A percentile compares a stretch with the other conserved stretches of the same genome.
Evolutionary conservation across 2,329 filamentous ascomycete species (phyloP).

Genomic region (Cryphonectria radicalis): DNA sequence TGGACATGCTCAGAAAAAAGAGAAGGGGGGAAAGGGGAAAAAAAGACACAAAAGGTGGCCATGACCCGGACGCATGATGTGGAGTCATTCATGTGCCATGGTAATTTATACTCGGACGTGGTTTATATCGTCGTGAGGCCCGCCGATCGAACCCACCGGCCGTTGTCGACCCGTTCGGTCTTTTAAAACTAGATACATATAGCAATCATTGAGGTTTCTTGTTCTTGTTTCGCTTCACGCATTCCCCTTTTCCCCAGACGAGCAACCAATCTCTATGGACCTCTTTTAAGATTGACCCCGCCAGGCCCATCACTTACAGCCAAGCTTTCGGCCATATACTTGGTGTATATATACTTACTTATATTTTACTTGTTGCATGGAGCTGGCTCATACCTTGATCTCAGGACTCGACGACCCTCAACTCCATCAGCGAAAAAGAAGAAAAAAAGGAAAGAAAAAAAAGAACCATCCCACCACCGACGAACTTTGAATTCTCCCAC

Average conservation of each 20-base stretch:
- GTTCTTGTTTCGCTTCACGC: not conserved
- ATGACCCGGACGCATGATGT: slow-evolving; percentile 5
- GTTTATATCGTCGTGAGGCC: not conserved
- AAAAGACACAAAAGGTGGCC: not conserved
- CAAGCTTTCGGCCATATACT: slow-evolving; percentile 10
- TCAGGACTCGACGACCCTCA: not conserved
- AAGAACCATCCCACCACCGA: not conserved
- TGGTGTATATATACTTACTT: not conserved
- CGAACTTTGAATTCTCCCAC: not conserved
- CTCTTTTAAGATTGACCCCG: not conserved
- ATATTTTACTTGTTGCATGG: not conserved
- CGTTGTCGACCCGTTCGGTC: not conserved
- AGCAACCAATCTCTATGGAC: not conserved
- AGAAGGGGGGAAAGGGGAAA: not conserved
- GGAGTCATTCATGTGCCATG: slow-evolving; percentile 8
- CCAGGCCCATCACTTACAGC: slow-evolving; percentile 12
- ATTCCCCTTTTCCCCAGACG: not conserved
- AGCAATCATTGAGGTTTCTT: not conserved
- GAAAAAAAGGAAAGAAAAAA: too few relatives aligned
- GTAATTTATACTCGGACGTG: not conserved
- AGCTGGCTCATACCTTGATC: not conserved
- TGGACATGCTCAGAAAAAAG: not conserved
- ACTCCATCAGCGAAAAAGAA: not conserved
- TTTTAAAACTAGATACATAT: not conserved
- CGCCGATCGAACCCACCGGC: slow-evolving; percentile 7